These are phyloP conservation scores for Aristolochia contorta DNA, from an alignment of 164 flowering plant species.

Conservation along the genomic window DNA sequence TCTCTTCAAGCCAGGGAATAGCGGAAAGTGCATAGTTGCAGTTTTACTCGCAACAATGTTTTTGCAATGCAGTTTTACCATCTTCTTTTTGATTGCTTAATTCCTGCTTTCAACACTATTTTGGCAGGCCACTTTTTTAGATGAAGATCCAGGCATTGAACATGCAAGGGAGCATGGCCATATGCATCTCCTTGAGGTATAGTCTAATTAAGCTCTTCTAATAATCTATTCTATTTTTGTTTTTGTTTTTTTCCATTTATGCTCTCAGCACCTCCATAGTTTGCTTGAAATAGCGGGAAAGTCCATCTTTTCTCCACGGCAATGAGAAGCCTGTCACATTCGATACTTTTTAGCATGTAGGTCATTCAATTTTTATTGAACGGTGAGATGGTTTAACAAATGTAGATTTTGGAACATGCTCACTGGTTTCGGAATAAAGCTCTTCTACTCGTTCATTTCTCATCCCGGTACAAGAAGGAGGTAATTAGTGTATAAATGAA, in stretches of 20 bases:
- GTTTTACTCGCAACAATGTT: neutral
- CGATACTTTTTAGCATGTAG: no score
- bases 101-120: neutral
- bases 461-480: conserved; percentile 79
- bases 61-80: neutral
- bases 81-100: no score
- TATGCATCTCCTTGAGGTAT: conserved; percentile 81
- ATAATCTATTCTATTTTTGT: no score
- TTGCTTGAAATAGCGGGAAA: no score
- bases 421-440: conserved; percentile 83
- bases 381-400: conserved; percentile 3
- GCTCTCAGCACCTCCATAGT: conserved; percentile 6
- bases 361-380: no score
- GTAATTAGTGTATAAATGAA: conserved; percentile 22
- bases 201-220: neutral
- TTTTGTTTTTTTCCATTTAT: neutral
- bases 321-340: no score
- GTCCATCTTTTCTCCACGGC: no score
- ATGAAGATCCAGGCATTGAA: conserved; percentile 62
- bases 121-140: conserved; percentile 83
- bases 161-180: conserved; percentile 90
- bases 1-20: neutral
- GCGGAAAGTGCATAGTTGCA: neutral
- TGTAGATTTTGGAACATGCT: conserved; percentile 76
- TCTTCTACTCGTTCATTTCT: conserved; percentile 80